Evolutionary conservation across 345 rosid genomes (phyloP).

Genomic region (Eucalyptus curtisii): DNA sequence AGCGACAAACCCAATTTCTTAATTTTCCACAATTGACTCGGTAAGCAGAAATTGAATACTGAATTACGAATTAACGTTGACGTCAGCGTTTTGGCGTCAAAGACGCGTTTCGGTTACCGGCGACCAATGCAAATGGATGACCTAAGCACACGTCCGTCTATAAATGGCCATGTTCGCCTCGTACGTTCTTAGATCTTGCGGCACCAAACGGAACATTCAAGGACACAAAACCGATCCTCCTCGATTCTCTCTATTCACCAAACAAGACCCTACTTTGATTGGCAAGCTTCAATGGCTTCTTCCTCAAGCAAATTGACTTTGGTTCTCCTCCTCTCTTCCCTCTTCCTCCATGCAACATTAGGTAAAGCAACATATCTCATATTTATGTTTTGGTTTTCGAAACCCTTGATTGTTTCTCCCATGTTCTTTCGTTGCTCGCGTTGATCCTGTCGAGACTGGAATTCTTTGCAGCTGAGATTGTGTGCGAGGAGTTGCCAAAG

Average conservation of each 20-base stretch:
- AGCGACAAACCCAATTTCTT: neutral
- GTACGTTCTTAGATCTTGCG: neutral
- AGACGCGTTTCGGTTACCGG: neutral
- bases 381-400: neutral
- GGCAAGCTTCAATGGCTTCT: constrained; percentile 25
- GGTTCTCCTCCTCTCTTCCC: constrained; percentile 42
- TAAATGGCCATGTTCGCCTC: neutral
- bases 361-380: constrained; percentile 13
- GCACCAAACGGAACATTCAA: neutral
- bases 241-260: neutral
- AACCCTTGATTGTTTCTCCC: neutral
- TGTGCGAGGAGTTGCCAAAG: constrained; percentile 62
- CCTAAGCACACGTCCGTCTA: neutral
- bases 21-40: neutral
- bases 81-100: neutral
- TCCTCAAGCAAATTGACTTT: constrained; percentile 35
- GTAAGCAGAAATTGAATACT: neutral
- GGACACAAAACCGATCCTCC: neutral
- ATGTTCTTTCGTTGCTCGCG: neutral
- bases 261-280: neutral
- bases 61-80: neutral
- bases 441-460: neutral
- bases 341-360: constrained; percentile 50
- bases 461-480: constrained; percentile 28
- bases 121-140: neutral